These are phyloP conservation scores for Ceratobasidium theobromae DNA, from an alignment of 1,284 basidiomycete species.

Conservation along the genomic window DNA sequence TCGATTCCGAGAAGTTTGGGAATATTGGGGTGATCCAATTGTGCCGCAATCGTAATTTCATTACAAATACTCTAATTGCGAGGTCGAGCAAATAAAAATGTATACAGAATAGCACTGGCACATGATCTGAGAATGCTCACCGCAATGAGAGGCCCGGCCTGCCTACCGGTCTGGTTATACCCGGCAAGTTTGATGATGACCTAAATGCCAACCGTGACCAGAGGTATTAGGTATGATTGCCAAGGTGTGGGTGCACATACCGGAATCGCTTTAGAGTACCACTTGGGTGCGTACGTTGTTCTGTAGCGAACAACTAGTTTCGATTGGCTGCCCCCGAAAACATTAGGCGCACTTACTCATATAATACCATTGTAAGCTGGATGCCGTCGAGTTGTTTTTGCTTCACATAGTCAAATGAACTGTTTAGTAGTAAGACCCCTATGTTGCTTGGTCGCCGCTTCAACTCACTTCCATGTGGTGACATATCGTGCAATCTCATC, in stretches of 20 bases:
- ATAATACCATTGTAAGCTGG: neutral
- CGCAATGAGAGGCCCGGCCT: neutral
- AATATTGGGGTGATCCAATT: constrained; percentile 25
- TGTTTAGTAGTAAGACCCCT: neutral
- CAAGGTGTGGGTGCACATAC: neutral
- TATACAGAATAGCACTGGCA: too few relatives aligned
- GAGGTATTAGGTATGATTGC: neutral
- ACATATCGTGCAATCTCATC: neutral
- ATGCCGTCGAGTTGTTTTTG: neutral
- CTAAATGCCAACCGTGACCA: neutral
- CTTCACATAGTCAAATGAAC: neutral
- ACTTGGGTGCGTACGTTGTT: constrained; percentile 8
- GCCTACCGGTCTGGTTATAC: too few relatives aligned
- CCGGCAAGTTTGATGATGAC: too few relatives aligned
- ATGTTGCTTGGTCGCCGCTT: neutral
- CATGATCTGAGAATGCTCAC: too few relatives aligned
- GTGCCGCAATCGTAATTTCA: constrained; percentile 11
- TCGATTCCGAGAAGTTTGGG: constrained; percentile 20
- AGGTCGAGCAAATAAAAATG: neutral
- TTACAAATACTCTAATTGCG: constrained; percentile 11
- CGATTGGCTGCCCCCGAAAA: neutral
- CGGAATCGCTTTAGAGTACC: constrained; percentile 11
- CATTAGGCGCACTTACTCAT: neutral
- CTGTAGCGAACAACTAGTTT: neutral
- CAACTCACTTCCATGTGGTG: constrained; percentile 9